Evolutionary conservation across 2,329 filamentous ascomycete genomes (phyloP), one percentile per base, ranked within the genome.

Genomic region (Herpotrichia juniperi): DNA sequence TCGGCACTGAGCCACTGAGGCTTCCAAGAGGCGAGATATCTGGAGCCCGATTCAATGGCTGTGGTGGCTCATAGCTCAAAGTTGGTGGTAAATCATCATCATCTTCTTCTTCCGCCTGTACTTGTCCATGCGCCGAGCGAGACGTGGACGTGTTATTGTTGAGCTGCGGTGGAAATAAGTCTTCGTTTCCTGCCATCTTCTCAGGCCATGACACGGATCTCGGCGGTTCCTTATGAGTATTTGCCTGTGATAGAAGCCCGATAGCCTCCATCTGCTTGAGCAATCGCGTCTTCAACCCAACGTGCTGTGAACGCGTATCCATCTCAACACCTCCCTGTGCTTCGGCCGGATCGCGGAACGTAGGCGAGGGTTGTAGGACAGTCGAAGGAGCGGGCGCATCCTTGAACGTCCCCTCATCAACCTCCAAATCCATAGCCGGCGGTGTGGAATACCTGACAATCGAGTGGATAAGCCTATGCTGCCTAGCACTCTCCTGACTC

Each of bases 381-480:
- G 19, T 22, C 10, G 37, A 12, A 40, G 21, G 19, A 43, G 24
- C 24, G 6, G 40, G 26, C 9, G 25, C n/a, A 19, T 43, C 40
- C 9, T 28, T 43, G 17, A 43, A 43, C n/a, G 17, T 43, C 28
- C 24, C 24, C 24, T 28, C 24, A 44, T 10, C 40, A 8, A 51
- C 6, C 48, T 57, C 37, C 11, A 40, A n/a, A n/a, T 40, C 48
- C 43, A 57, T 53, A 19, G 48, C 47, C 16, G 61, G 58, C 3
- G 66, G 61, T 8, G 66, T 66, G 4, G 63, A 58, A 43, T 72
- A 53, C 16, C 66, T 59, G 46, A 68, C 60, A 4, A 68, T 58
- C 12, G 63, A 66, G 47, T 71, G 61, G n/a, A 71, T 46, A 42
- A 69, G 54, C 43, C 55, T 50, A 39, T 63, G 61, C 12, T 22